Base-by-base conservation (phyloP, 495 filamentous ascomycete genomes). In the Penicillium roqueforti region DNA sequence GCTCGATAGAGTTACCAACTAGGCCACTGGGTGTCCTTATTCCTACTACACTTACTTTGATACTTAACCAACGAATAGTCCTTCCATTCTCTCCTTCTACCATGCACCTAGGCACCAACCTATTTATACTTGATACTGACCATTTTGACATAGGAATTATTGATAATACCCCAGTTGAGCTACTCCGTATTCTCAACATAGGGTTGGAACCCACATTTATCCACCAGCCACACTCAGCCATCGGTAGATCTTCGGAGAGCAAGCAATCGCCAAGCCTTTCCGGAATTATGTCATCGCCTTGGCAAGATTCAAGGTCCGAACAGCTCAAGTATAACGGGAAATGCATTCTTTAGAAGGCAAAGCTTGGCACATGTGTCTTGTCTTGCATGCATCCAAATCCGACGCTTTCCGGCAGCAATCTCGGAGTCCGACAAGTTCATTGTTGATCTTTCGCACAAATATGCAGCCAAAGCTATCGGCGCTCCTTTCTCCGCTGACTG, bases 191-290 rank as follows among this genome's bases (percentile, higher is more conserved):
- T 36, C 14, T 16, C 32, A n/a, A 6, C 14, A 36, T 8, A 16
- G 8, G 14, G 14, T n/a, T n/a, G 32, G 16, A 8, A 7, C 14
- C 32, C 32, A 16, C n/a, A 16, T 36, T 16, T 6, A n/a, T 16
- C 6, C 32, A 36, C 32, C 2, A 16, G 6, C 13, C 31, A 36
- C 13, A 36, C 18, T 31, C n/a, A 16, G 13, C 4, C 37, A 41
- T 37, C 25, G 16, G 26, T 4, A 26, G 16, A 43, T 44, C 29
- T 53, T 18, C 26, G 16, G 4, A 41, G 10, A 39, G 37, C 39
- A 53, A 53, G 50, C 50, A 53, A 44, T 53, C 19, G 50, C 50
- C 39, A 53, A 41, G 37, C 22, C 19, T 37, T 34, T 11, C 11
- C 3, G 1, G 0, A 4, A 2, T 34, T 25, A 22, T 31, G n/a